These are phyloP conservation scores for Diaporthe helianthi DNA, from an alignment of 2,329 filamentous ascomycete species.

Conservation along the genomic window DNA sequence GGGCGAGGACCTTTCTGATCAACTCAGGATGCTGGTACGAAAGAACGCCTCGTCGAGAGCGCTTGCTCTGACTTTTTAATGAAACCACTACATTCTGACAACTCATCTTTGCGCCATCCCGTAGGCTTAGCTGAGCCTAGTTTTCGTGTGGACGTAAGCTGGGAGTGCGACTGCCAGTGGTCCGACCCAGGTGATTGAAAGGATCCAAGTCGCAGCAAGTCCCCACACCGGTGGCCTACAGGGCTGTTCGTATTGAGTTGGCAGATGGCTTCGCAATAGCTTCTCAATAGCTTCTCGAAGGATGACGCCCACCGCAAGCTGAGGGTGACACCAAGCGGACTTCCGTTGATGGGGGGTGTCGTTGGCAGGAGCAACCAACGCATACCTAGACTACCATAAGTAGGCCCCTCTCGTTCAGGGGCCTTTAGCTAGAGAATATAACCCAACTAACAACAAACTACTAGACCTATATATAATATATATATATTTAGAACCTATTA, in stretches of 20 bases:
- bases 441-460: no score
- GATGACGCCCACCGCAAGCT: slow-evolving; percentile 11
- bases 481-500: no score
- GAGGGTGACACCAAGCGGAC: slow-evolving; percentile 7
- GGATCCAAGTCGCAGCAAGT: not conserved
- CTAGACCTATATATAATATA: no score
- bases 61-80: slow-evolving; percentile 8
- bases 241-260: not conserved
- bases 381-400: no score
- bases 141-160: not conserved
- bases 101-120: not conserved
- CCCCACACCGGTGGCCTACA: not conserved
- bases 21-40: not conserved
- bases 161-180: slow-evolving; percentile 1
- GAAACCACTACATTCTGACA: not conserved
- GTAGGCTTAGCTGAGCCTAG: slow-evolving; percentile 7
- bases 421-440: no score
- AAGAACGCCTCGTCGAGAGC: not conserved
- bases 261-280: not conserved
- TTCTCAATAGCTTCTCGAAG: slow-evolving; percentile 4
- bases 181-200: not conserved
- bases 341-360: not conserved
- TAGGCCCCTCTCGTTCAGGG: no score
- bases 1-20: not conserved
- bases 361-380: no score